phyloP scores from a whole-genome alignment of 108 stramenopile genomes.

The Cyclotella choctawhatcheeana region DNA sequence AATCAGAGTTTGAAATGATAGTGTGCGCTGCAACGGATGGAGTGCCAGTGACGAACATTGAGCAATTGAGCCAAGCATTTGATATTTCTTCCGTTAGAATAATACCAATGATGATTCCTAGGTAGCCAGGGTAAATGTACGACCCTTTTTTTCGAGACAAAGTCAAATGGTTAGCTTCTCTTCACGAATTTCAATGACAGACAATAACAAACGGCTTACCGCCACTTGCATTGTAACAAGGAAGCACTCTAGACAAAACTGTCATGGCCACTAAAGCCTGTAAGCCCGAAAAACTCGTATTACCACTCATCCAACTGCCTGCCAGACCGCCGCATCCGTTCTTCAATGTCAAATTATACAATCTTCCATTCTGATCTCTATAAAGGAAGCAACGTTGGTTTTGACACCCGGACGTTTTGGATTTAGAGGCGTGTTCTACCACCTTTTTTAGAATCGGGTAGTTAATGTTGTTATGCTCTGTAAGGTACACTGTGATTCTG shows the following conservation, averaged over 20 bases:
- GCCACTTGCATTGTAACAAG: slow-evolving; percentile 43
- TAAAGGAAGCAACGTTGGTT: slow-evolving; percentile 64
- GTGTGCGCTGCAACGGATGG: slow-evolving; percentile 65
- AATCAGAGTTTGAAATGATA: slow-evolving; percentile 38
- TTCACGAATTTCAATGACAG: not conserved
- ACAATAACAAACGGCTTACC: not conserved
- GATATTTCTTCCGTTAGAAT: slow-evolving; percentile 70
- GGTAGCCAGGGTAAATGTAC: slow-evolving; percentile 51
- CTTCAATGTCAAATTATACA: slow-evolving; percentile 57
- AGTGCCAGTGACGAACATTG: slow-evolving; percentile 60
- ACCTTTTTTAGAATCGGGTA: slow-evolving; percentile 36
- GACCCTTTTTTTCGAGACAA: slow-evolving; percentile 10
- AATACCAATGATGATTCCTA: slow-evolving; percentile 58
- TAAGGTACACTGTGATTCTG: slow-evolving; percentile 50
- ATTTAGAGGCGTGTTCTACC: slow-evolving; percentile 32
- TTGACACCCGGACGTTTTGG: slow-evolving; percentile 22
- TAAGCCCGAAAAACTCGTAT: slow-evolving; percentile 59
- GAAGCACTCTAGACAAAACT: slow-evolving; percentile 51
- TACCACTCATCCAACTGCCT: slow-evolving; percentile 42
- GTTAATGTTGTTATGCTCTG: slow-evolving; percentile 38
- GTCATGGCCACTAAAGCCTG: slow-evolving; percentile 62
- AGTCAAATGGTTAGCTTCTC: not conserved
- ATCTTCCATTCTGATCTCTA: slow-evolving; percentile 53
- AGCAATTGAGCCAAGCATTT: slow-evolving; percentile 59
- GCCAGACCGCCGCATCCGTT: slow-evolving; percentile 52